Conservation (phyloP, 306 rosid genomes). For the Lathyrus oleraceus region DNA sequence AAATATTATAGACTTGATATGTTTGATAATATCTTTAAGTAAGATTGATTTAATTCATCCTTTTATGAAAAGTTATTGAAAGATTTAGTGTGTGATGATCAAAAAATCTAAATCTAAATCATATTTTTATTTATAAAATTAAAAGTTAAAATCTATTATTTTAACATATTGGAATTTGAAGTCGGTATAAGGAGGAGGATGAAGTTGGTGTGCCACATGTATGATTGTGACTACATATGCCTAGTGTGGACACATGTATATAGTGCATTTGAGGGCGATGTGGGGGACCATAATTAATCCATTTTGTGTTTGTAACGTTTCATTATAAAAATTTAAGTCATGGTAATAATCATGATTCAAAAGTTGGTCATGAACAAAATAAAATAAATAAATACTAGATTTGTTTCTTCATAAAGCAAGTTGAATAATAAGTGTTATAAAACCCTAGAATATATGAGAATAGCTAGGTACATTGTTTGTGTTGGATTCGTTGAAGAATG, state of each 20-base stretch:
- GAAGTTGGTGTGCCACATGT: conserved; percentile 29
- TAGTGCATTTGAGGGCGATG: not conserved
- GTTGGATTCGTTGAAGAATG: conserved; percentile 35
- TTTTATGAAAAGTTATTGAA: too few relatives aligned
- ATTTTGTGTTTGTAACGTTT: conserved; percentile 47
- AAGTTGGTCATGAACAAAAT: conserved; percentile 36
- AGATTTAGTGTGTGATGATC: too few relatives aligned
- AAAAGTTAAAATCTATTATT: not conserved
- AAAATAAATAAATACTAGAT: conserved; percentile 12
- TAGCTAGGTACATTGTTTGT: conserved; percentile 14
- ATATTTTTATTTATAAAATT: not conserved
- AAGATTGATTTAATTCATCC: too few relatives aligned
- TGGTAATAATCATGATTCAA: conserved; percentile 24
- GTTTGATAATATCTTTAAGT: too few relatives aligned
- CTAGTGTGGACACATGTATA: conserved; percentile 30
- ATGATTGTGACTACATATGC: conserved; percentile 29
- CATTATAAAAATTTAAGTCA: conserved; percentile 13
- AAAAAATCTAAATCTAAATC: not conserved
- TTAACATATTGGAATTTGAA: not conserved
- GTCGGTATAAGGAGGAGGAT: conserved; percentile 8
- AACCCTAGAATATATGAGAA: conserved; percentile 8
- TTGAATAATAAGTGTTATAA: conserved; percentile 17
- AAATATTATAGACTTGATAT: too few relatives aligned
- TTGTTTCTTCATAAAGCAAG: conserved; percentile 26
- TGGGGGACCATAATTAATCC: conserved; percentile 33